Evolutionary conservation across 1,284 basidiomycete genomes (phyloP), one percentile per base, ranked within the genome.

Genomic region (Austropuccinia psidii): DNA sequence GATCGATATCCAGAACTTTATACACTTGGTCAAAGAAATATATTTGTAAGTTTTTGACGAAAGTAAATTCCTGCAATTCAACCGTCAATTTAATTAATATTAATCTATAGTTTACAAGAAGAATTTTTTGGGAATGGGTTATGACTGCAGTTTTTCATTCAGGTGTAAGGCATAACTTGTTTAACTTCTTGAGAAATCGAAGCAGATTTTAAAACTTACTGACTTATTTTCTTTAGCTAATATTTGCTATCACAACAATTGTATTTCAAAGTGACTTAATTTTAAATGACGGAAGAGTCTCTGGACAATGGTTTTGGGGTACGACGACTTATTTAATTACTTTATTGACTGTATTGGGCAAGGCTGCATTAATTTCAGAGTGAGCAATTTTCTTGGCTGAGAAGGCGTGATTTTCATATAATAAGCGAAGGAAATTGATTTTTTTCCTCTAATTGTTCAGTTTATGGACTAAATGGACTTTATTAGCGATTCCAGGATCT

Each of bases 1-100:
- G 96, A 98, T 81, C 87, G 94, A 47, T 99, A 98, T 81, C 96
- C 96, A 0, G 95, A 99, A 80, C 84, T 98, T 50, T 99, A 98
- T 81, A 88, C 87, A 76, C 87, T 95, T 6, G 93, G 94, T 1
- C 93, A 96, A 81, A 86, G 86, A 79, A 97, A 97, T 78, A 87
- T 86, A 69, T 96, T 96, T 83, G 79, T 79, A 66, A 61, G 78
- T 74, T 5, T n/a, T 41, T 27, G 68, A 64, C 50, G 24, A 13
- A 8, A 37, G 4, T 41, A 39, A 8, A n/a, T 21, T 6, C 11
- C 24, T n/a, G n/a, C n/a, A n/a, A 43, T 33, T 17, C 24, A 15
- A 58, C 13, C 29, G n/a, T 29, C 29, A 1, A 3, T n/a, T 4
- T 8, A 2, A 17, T 6, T 39, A 1, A 58, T 62, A 45, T 39